Conservation (phyloP, 306 rosid genomes). For the Glycine soja region DNA sequence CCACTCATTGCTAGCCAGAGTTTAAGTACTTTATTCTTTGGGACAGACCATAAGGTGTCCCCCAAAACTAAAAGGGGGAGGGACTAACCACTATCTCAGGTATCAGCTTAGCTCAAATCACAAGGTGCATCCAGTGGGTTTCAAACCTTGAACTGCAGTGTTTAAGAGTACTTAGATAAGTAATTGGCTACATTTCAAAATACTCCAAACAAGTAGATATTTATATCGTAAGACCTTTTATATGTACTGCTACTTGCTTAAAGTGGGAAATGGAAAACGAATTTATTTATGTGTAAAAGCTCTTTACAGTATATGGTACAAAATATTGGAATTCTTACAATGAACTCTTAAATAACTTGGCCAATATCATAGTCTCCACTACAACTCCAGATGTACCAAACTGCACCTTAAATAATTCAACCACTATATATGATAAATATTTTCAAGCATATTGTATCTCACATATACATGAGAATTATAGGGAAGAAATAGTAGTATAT, state of each 20-base stretch:
- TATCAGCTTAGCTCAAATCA: constrained; percentile 2
- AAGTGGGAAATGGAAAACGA: not conserved
- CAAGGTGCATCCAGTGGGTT: not conserved
- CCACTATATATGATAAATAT: not conserved
- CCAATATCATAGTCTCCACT: not conserved
- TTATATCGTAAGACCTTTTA: not conserved
- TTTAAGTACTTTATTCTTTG: not conserved
- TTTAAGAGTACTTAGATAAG: not conserved
- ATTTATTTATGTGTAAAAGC: not conserved
- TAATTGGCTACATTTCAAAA: not conserved
- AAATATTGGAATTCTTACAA: not conserved
- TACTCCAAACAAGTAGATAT: not conserved
- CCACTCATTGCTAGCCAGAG: not conserved
- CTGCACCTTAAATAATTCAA: not conserved
- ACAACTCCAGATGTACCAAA: not conserved
- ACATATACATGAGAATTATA: not conserved
- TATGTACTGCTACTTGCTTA: not conserved
- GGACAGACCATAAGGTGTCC: not conserved
- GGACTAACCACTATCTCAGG: not conserved
- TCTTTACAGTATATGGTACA: not conserved
- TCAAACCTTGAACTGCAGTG: not conserved
- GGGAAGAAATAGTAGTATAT: not conserved
- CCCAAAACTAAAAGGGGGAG: not conserved
- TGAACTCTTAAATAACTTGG: not conserved
- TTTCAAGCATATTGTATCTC: not conserved